phyloP scores from a whole-genome alignment of 345 rosid species.

The Ceriops tagal region DNA sequence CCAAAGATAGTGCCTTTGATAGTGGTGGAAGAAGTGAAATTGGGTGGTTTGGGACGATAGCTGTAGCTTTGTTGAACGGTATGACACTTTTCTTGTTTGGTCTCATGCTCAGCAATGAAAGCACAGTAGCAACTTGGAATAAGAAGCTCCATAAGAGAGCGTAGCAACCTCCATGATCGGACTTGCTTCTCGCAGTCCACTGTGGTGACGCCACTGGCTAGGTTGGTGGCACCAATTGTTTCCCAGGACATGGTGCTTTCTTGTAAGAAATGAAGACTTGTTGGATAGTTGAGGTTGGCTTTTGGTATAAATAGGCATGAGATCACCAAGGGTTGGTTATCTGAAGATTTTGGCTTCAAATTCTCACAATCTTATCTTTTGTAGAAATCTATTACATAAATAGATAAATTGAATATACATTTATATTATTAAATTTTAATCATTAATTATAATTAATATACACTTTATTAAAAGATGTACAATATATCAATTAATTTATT shows the following conservation, averaged over 20 bases:
- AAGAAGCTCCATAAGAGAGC: slow-evolving; percentile 48
- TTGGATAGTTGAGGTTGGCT: slow-evolving; percentile 14
- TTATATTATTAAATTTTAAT: no score
- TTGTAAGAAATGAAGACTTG: slow-evolving; percentile 10
- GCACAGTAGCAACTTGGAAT: slow-evolving; percentile 59
- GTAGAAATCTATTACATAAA: no score
- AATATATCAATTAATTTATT: no score
- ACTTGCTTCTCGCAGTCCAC: slow-evolving; percentile 81
- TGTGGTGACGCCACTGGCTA: slow-evolving; percentile 40
- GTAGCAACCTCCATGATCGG: slow-evolving; percentile 69
- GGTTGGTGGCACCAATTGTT: slow-evolving; percentile 30
- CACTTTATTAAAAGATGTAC: no score
- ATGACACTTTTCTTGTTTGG: slow-evolving; percentile 12
- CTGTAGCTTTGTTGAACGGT: slow-evolving; percentile 7
- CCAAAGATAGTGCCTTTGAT: slow-evolving; percentile 66
- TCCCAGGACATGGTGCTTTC: slow-evolving; percentile 36
- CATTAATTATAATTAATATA: no score
- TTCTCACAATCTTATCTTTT: no score
- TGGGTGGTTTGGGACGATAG: slow-evolving; percentile 15
- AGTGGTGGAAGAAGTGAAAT: slow-evolving; percentile 25
- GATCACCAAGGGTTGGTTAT: no score
- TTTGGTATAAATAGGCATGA: slow-evolving; percentile 14
- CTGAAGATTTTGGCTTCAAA: no score
- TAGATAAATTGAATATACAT: no score
- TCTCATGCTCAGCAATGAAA: slow-evolving; percentile 23